Conservation (phyloP, 805 yeast genomes). For the Candida gorgasii region DNA sequence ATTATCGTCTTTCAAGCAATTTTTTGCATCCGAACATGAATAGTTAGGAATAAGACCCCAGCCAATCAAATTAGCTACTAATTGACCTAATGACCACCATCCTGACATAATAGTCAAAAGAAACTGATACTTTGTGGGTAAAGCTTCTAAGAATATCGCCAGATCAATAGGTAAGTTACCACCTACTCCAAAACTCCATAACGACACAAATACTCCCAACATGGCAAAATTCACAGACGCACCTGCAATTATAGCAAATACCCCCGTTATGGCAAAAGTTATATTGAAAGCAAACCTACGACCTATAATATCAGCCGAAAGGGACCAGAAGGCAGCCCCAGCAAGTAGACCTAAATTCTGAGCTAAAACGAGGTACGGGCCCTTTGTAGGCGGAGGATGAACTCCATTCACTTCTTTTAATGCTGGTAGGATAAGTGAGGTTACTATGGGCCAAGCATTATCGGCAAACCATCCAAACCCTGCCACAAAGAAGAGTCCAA, state of each 20-base stretch:
- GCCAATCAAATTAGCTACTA: conserved; percentile 50
- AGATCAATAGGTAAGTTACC: conserved; percentile 36
- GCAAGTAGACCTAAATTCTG: conserved; percentile 40
- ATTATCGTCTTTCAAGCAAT: conserved; percentile 49
- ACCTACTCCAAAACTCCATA: conserved; percentile 34
- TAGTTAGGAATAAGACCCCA: conserved; percentile 57
- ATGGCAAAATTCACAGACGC: conserved; percentile 31
- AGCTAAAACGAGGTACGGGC: conserved; percentile 43
- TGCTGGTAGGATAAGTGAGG: conserved; percentile 31
- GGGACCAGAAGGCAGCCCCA: conserved; percentile 33
- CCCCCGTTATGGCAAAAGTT: conserved; percentile 28
- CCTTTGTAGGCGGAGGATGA: conserved; percentile 31
- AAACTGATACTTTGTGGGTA: conserved; percentile 28
- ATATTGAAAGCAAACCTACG: conserved; percentile 31
- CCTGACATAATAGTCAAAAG: conserved; percentile 40
- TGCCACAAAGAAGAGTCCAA: conserved; percentile 51
- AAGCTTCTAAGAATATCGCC: conserved; percentile 29
- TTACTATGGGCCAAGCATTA: conserved; percentile 42
- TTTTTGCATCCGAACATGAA: conserved; percentile 40
- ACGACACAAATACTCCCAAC: conserved; percentile 24
- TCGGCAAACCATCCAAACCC: conserved; percentile 60
- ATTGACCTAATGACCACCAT: conserved; percentile 68
- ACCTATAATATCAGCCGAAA: conserved; percentile 31
- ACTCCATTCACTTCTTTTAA: conserved; percentile 37
- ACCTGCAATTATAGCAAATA: conserved; percentile 30